Base-by-base conservation (phyloP, 108 stramenopile genomes). In the Cyclotella cryptica region DNA sequence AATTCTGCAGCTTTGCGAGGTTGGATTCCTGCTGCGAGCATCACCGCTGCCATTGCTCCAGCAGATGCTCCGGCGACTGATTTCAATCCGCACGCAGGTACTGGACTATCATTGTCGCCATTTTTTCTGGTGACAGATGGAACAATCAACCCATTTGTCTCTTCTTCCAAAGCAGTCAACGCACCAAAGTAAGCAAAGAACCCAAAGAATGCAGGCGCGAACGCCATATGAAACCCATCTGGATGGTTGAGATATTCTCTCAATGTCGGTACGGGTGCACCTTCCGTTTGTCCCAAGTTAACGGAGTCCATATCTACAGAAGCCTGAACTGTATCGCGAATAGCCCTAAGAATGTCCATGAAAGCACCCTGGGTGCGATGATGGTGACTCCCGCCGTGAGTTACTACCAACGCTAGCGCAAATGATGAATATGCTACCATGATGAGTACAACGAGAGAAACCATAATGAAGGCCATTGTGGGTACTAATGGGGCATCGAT, bases 191-290 rank as follows among this genome's bases (percentile, higher is more conserved):
- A 93, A 15, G 86, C 90, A 66, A 88, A 91, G 49, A 89, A 93
- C 0, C 92, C 92, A 70, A 93, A 93, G 66, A 93, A 93, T 14
- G 92, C 84, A 0, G 92, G 92, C 42, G 90, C 92, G 83, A 93
- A 85, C 0, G 80, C 88, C 67, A 91, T 67, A 58, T 90, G 86
- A 66, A 90, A 86, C 12, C 90, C 92, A 29, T 80, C 79, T 0
- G 78, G 71, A 64, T 88, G 61, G 42, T 75, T 21, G 22, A 92
- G 67, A 59, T 86, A 88, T 43, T 88, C 84, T 61, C 89, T 77
- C 8, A 92, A 64, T 7, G 91, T 89, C 18, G 63, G 71, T 44
- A 47, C 15, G 1, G 49, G 24, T 41, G 15, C 7, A 30, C 18
- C 41, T 21, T 55, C 41, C 19, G 45, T n/a, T 52, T 15, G 5